Conservation (phyloP, 805 yeast species). For the Sugiyamaella valdiviana region DNA sequence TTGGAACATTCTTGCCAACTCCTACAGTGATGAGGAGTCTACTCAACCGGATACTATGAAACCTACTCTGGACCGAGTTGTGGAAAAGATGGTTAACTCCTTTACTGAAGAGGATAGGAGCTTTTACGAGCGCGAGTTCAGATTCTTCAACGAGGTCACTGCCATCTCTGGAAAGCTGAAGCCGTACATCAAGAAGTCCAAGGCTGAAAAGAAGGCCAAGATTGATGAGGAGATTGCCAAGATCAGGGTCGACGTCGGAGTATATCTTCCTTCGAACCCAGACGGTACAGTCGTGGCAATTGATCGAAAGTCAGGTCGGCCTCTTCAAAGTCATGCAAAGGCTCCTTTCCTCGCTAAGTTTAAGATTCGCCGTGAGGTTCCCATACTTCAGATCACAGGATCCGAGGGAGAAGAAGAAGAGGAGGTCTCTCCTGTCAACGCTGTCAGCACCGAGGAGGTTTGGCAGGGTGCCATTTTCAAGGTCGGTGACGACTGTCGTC, state of each 20-base stretch:
- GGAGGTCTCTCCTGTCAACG: constrained; percentile 21
- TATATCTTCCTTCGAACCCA: constrained; percentile 92
- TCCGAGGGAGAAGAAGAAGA: constrained; percentile 22
- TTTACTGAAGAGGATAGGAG: constrained; percentile 55
- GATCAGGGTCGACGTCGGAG: constrained; percentile 69
- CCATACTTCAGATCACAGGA: constrained; percentile 24
- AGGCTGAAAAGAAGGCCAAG: constrained; percentile 92
- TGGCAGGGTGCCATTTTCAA: constrained; percentile 97
- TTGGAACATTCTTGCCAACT: constrained; percentile 95
- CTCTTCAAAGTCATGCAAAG: constrained; percentile 95
- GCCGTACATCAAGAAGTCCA: constrained; percentile 88
- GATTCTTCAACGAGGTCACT: constrained; percentile 86
- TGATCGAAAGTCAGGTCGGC: constrained; percentile 85
- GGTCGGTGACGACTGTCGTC: constrained; percentile 98
- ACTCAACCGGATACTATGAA: constrained; percentile 72
- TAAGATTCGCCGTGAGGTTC: constrained; percentile 60
- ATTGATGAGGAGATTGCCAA: constrained; percentile 92
- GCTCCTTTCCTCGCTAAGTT: constrained; percentile 98
- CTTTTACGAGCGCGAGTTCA: constrained; percentile 78
- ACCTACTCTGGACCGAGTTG: constrained; percentile 72
- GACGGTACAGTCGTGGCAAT: constrained; percentile 92
- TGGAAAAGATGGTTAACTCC: constrained; percentile 52
- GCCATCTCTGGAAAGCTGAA: constrained; percentile 89
- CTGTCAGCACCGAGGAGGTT: constrained; percentile 44
- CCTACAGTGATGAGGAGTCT: constrained; percentile 84